Percentiles rank a stretch among this genome's conserved stretches.
Conservation (phyloP, 23 red algal species). For the Agarophyton chilense region DNA sequence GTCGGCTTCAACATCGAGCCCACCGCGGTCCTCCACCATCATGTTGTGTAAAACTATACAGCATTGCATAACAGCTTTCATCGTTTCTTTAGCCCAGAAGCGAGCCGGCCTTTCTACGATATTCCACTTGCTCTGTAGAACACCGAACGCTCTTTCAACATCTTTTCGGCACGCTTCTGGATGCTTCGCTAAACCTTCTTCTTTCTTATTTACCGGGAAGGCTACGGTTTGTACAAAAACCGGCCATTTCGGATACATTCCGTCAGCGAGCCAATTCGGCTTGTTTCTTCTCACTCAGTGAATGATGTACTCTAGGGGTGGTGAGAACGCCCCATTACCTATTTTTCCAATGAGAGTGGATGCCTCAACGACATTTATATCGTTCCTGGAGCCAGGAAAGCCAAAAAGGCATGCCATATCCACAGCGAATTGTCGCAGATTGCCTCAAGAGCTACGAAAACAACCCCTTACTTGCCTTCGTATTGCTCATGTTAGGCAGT, state of each 20-base stretch:
- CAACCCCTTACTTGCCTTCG: not conserved
- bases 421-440: not conserved
- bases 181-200: not conserved
- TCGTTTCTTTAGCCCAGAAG: not conserved
- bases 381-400: not conserved
- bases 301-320: not conserved
- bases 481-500: not conserved
- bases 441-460: not conserved
- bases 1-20: not conserved
- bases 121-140: slow-evolving; percentile 2
- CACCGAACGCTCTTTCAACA: slow-evolving; percentile 1
- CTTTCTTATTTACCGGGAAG: not conserved
- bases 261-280: slow-evolving; percentile 53
- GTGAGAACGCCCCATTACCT: slow-evolving; percentile 1
- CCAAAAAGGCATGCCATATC: slow-evolving; percentile 30
- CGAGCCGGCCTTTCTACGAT: not conserved
- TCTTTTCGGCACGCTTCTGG: not conserved
- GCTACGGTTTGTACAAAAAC: not conserved
- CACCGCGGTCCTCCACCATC: not conserved
- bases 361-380: slow-evolving; percentile 12
- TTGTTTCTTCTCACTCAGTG: not conserved
- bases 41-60: slow-evolving; percentile 41
- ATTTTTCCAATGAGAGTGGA: not conserved
- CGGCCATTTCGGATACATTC: slow-evolving; percentile 23
- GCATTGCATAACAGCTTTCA: not conserved